Conservation (phyloP, 75 land plant genomes). For the Larix kaempferi region DNA sequence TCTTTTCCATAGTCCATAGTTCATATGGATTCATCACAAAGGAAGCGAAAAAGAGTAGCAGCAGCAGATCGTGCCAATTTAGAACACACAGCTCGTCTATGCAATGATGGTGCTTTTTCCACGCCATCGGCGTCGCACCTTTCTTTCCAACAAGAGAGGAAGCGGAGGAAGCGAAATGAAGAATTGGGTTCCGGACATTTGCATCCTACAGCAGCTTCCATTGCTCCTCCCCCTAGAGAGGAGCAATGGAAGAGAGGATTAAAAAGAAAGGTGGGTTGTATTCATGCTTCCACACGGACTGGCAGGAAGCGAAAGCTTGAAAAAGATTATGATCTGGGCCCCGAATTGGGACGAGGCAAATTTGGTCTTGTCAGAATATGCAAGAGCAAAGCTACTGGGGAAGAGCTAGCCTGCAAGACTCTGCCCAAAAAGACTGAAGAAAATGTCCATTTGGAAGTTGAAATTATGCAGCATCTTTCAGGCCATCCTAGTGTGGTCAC, state of each 20-base stretch:
- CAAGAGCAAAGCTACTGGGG: conserved; percentile 36
- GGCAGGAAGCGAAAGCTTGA: conserved; percentile 53
- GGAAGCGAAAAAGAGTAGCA: background rate
- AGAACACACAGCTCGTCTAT: background rate
- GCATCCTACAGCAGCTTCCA: conserved; percentile 26
- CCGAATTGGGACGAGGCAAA: conserved; percentile 60
- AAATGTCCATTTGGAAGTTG: conserved; percentile 75
- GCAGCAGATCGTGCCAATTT: background rate
- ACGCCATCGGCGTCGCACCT: background rate
- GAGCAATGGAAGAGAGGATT: no score
- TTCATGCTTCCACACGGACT: conserved; percentile 31
- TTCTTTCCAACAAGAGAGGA: conserved; percentile 5
- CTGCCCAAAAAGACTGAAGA: conserved; percentile 60
- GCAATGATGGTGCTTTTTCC: background rate
- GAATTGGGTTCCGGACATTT: background rate
- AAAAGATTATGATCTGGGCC: conserved; percentile 38
- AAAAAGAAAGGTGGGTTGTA: conserved; percentile 64
- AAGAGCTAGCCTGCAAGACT: conserved; percentile 75
- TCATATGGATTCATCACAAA: conserved; percentile 5
- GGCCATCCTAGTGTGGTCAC: conserved; percentile 84
- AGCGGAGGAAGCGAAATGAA: conserved; percentile 1
- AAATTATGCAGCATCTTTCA: conserved; percentile 92
- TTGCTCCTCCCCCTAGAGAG: conserved; percentile 39
- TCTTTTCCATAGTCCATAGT: background rate
- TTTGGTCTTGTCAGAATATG: conserved; percentile 72